Conservation (phyloP, 73 alveolate genomes). For the Urostyla sp. region DNA sequence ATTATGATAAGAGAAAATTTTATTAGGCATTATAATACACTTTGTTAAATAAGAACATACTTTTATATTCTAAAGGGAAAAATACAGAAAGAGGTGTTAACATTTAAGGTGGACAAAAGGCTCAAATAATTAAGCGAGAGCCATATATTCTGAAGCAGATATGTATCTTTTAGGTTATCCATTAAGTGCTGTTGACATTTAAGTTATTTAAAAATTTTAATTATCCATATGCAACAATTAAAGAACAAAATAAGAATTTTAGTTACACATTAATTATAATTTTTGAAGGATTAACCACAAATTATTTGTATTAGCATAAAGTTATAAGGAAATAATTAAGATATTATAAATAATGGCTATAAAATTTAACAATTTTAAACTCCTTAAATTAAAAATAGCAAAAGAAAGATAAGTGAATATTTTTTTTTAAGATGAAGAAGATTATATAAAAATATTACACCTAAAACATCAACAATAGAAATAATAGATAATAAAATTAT, state of each 20-base stretch:
- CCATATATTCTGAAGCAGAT: conserved; percentile 85
- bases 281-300: background rate
- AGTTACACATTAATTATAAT: conserved; percentile 73
- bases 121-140: conserved; percentile 92
- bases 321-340: background rate
- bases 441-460: background rate
- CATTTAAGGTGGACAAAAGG: conserved; percentile 94
- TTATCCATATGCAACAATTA: conserved; percentile 48
- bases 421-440: too few species aligned
- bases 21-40: conserved; percentile 74
- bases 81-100: conserved; percentile 90
- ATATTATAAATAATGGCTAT: background rate
- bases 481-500: too few species aligned
- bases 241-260: conserved; percentile 59
- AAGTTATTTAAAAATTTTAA: conserved; percentile 67
- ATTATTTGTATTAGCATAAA: background rate
- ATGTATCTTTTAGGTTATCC: conserved; percentile 87
- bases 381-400: background rate
- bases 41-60: conserved; percentile 85
- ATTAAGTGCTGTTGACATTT: conserved; percentile 83
- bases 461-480: background rate
- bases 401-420: too few species aligned
- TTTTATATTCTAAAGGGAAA: conserved; percentile 73
- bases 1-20: conserved; percentile 76
- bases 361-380: too few species aligned